Evolutionary conservation across 1,139 yeast species (phyloP), one percentile per base, ranked within the genome.

Genomic region (Pichia sp.): DNA sequence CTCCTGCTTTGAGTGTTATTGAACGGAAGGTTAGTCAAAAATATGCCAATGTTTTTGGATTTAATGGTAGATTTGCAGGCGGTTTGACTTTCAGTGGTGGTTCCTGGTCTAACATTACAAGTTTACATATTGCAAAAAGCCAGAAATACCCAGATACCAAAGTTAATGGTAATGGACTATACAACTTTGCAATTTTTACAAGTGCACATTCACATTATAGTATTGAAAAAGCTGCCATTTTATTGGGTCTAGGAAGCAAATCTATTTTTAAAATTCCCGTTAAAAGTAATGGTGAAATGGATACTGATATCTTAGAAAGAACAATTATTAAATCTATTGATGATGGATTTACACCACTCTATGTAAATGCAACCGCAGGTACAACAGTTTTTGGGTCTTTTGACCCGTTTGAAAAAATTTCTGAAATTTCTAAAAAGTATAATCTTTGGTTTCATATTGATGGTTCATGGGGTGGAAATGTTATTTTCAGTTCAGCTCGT

Each of bases 381-480:
- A 87, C 96, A 5, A 88, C 96, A 0, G 96, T 88, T 1, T 85
- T 82, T 60, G 96, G 96, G 0, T 84, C 95, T 3, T 88, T 77
- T 67, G 96, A 88, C 62, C 82, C 84, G 31, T 76, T 88, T 60
- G 73, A 63, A 31, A 77, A 75, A 42, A 81, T 88, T 44, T 68
- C 83, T 1, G 65, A 60, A 9, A 65, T 87, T 10, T 82, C 93
- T 9, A 72, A 77, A 52, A 72, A 73, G 55, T 66, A 83, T 67
- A 67, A 75, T 29, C 54, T 81, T 18, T 87, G 95, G 91, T 78
- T 86, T 67, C 96, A 88, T 65, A 80, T 88, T 45, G 96, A 88
- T 68, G 96, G 95, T 1, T 85, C 95, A 10, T 87, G 96, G 96
- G 96, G 96, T 43, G 96, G 95, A 16, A 87, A 88, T 62, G 84